Percentiles rank a stretch among this genome's conserved stretches.
phyloP scores from a whole-genome alignment of 2,329 filamentous ascomycete species.

The Neofusicoccum parvum region DNA sequence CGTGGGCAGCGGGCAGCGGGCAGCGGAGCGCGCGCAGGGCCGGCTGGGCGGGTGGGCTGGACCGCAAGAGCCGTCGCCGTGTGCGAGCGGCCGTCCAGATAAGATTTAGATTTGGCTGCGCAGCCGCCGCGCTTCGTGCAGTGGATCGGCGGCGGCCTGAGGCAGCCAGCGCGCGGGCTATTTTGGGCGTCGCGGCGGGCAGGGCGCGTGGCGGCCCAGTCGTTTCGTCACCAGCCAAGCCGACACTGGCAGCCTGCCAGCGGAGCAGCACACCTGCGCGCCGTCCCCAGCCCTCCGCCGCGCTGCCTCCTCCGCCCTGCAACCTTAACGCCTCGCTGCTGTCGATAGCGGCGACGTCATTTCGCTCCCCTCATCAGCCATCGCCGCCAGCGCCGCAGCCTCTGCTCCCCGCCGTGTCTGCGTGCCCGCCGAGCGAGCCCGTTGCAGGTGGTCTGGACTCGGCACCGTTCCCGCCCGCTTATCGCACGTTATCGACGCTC shows the following conservation, averaged over 20 bases:
- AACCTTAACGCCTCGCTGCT: slow-evolving; percentile 14
- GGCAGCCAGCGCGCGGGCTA: background rate
- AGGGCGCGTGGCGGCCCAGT: background rate
- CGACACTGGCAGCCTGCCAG: slow-evolving; percentile 2
- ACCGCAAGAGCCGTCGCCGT: background rate
- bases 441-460: slow-evolving; percentile 4
- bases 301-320: slow-evolving; percentile 12
- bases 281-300: slow-evolving; percentile 9
- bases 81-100: background rate
- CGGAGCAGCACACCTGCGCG: slow-evolving; percentile 14
- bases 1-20: background rate
- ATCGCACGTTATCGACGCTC: slow-evolving; percentile 16
- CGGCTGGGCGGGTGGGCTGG: background rate
- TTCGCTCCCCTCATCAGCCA: background rate
- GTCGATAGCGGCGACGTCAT: slow-evolving; percentile 11
- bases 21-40: no score
- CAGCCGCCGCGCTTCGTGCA: background rate
- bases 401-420: background rate
- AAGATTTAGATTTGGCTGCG: slow-evolving; percentile 6
- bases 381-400: no score
- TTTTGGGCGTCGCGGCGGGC: background rate
- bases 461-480: slow-evolving; percentile 10
- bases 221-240: slow-evolving; percentile 12
- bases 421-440: background rate
- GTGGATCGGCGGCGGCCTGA: slow-evolving; percentile 1